Evolutionary conservation across 176 grass and related monocot genomes (phyloP), one percentile per base, ranked within the genome.

Genomic region (Musa itinerans): DNA sequence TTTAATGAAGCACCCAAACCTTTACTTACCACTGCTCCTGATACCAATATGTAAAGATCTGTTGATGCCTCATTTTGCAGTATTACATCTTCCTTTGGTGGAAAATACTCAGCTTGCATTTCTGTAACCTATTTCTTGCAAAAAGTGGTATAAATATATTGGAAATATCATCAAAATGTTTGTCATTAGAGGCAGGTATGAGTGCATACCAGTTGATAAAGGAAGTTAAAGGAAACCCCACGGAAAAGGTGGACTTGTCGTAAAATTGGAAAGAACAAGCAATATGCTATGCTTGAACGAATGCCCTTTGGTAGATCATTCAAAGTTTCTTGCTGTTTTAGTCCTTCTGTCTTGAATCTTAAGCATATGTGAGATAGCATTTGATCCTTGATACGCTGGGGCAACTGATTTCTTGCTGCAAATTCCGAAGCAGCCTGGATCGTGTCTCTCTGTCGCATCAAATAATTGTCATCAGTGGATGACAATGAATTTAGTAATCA

Each of bases 331-430:
- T 96, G 85, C 72, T 89, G 92, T 86, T 96, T 91, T 11, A 91
- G 69, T 49, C 54, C 86, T 75, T 87, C 89, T 81, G 92, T 92
- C 69, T 87, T 96, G 66, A 85, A 89, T 81, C 78, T 85, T 81
- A 96, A 54, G 79, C 81, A 86, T 65, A 96, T 91, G 76, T 96
- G 92, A 63, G 89, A 75, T 78, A 92, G n/a, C 89, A 91, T 96
- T 79, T 96, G 83, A 84, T 89, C 74, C 54, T 76, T 85, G 74
- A 89, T 83, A n/a, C 81, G 62, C 64, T 78, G 59, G 64, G 89
- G 82, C 65, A 96, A 69, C 69, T 91, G 82, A 83, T 96, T 96
- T 79, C 92, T 79, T 79, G 84, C 80, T 9, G 78, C 86, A 24
- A 93, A 98, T 50, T 91, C 85, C 7, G 86, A 98, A 83, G 84